phyloP scores from a whole-genome alignment of 2,329 filamentous ascomycete species.

The Penicillium nordicum region DNA sequence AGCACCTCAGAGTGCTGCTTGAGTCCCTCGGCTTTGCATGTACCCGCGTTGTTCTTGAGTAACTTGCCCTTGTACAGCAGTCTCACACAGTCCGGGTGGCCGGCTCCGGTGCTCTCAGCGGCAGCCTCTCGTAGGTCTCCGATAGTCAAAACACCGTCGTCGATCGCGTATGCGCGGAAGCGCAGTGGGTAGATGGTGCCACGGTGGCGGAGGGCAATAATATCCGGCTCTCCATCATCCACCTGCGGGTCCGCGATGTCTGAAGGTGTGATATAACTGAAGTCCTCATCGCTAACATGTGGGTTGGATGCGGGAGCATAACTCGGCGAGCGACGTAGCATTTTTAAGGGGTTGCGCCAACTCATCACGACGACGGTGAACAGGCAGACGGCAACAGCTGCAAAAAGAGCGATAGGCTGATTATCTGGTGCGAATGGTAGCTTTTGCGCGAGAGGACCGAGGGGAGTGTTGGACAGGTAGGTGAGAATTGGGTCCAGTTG shows the following conservation, averaged over 20 bases:
- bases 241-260: conserved; percentile 31
- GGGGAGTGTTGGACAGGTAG: conserved; percentile 23
- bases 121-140: conserved; percentile 41
- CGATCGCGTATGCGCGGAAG: conserved; percentile 48
- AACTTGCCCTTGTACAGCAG: conserved; percentile 48
- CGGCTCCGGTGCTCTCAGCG: conserved; percentile 36
- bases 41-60: conserved; percentile 40
- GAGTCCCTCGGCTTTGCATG: conserved; percentile 44
- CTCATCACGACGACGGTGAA: conserved; percentile 34
- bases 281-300: conserved; percentile 39
- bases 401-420: conserved; percentile 22
- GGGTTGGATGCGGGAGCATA: conserved; percentile 30
- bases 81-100: conserved; percentile 38
- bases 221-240: conserved; percentile 41
- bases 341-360: conserved; percentile 33
- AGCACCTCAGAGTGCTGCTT: conserved; percentile 49
- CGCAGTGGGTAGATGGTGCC: conserved; percentile 42
- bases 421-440: conserved; percentile 21
- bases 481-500: conserved; percentile 27
- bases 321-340: conserved; percentile 33
- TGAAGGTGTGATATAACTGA: conserved; percentile 38
- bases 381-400: conserved; percentile 28
- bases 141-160: conserved; percentile 44
- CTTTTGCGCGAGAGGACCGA: conserved; percentile 23
- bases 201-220: conserved; percentile 44